These are phyloP conservation scores for Malus sylvestris DNA, from an alignment of 306 rosid genomes.

Conservation along the genomic window DNA sequence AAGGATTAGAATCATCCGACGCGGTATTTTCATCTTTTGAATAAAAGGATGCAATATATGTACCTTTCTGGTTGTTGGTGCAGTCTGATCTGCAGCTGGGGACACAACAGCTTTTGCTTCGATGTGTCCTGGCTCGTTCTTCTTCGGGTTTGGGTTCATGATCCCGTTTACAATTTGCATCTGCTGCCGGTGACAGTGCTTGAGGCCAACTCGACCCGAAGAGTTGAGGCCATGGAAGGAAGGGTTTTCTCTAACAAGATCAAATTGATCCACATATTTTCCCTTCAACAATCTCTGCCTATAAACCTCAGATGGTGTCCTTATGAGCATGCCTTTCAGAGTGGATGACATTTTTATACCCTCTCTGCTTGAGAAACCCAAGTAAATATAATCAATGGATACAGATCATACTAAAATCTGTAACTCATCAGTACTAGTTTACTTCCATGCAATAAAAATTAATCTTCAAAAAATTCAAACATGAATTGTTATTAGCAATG, in stretches of 20 bases:
- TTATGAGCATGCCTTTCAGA: slow-evolving; percentile 50
- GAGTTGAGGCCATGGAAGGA: not conserved
- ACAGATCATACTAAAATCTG: no score
- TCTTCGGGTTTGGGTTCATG: slow-evolving; percentile 19
- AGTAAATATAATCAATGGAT: not conserved
- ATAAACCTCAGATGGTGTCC: slow-evolving; percentile 36
- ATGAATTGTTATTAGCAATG: not conserved
- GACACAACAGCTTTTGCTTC: slow-evolving; percentile 46
- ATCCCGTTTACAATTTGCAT: slow-evolving; percentile 6
- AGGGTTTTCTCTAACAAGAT: slow-evolving; percentile 7
- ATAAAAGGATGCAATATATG: not conserved
- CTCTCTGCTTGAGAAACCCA: not conserved
- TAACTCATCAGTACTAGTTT: not conserved
- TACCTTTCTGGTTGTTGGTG: slow-evolving; percentile 76
- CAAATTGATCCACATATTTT: slow-evolving; percentile 18
- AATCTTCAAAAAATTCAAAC: not conserved
- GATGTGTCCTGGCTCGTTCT: slow-evolving; percentile 8
- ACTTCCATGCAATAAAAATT: not conserved
- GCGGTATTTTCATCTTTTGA: not conserved
- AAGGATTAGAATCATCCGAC: not conserved
- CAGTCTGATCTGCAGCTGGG: slow-evolving; percentile 28
- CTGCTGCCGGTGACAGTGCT: slow-evolving; percentile 1
- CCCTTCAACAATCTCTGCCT: slow-evolving; percentile 26
- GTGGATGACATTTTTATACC: slow-evolving; percentile 40
- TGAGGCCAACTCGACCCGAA: slow-evolving; percentile 11